phyloP scores from a whole-genome alignment of 2,329 filamentous ascomycete species.

The Penicillium digitatum region DNA sequence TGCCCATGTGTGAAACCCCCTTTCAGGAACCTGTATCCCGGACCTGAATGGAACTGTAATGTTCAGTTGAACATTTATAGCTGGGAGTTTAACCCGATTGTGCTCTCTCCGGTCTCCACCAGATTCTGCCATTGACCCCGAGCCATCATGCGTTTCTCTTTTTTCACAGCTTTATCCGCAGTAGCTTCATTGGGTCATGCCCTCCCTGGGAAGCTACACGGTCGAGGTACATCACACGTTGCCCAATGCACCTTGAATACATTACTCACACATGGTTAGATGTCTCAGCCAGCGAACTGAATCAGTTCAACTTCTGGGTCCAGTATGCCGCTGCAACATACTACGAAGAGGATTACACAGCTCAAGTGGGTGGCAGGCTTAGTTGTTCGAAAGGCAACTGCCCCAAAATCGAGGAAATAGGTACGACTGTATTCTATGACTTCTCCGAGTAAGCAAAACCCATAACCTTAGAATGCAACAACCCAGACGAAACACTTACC shows the following conservation, averaged over 20 bases:
- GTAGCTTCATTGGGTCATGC: conserved; percentile 8
- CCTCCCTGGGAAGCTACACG: conserved; percentile 6
- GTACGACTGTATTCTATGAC: conserved; percentile 38
- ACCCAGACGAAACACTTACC: not conserved
- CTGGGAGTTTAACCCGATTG: not conserved
- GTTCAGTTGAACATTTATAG: not conserved
- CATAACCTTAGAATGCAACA: not conserved
- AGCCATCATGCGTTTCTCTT: conserved; percentile 12
- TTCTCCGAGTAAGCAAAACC: conserved; percentile 43
- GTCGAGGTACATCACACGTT: conserved; percentile 10
- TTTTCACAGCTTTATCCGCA: conserved; percentile 10
- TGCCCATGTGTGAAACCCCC: not conserved
- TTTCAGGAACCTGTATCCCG: not conserved
- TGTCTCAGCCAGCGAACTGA: conserved; percentile 9
- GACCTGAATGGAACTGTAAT: not conserved
- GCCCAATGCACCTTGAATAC: not conserved
- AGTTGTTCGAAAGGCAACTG: conserved; percentile 46
- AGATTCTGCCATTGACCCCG: not conserved
- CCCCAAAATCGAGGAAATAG: conserved; percentile 38
- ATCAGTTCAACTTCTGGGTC: conserved; percentile 44
- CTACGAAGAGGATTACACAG: conserved; percentile 47
- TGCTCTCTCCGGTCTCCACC: not conserved
- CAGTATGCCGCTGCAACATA: conserved; percentile 52
- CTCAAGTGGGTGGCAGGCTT: conserved; percentile 37
- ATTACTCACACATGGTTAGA: conserved; percentile 9